Evolutionary conservation across 2,329 filamentous ascomycete genomes (phyloP).

Genomic region (Xylaria multiplex): DNA sequence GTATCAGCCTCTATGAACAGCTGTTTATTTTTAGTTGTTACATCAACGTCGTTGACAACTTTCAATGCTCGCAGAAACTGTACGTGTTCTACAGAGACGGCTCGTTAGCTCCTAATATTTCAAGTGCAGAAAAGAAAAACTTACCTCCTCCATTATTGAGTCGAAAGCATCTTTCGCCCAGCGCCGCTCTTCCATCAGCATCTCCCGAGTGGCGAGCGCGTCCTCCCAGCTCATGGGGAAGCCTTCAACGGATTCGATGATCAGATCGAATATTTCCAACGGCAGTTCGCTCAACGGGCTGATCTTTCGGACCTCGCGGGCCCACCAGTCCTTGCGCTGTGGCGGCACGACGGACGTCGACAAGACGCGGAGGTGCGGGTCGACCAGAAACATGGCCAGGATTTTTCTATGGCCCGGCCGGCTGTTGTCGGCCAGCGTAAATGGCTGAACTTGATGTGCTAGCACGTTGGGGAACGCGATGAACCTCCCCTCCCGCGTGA

Average conservation of each 20-base stretch:
- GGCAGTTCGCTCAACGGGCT: slow-evolving; percentile 50
- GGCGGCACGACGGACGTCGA: slow-evolving; percentile 56
- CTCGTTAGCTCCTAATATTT: not conserved
- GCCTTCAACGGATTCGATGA: slow-evolving; percentile 40
- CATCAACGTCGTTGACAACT: no score
- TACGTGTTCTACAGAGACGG: not conserved
- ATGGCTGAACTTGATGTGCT: slow-evolving; percentile 63
- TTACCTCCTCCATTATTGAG: slow-evolving; percentile 10
- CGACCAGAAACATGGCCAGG: slow-evolving; percentile 67
- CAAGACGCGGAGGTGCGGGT: slow-evolving; percentile 62
- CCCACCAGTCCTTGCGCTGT: slow-evolving; percentile 52
- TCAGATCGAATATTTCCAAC: slow-evolving; percentile 43
- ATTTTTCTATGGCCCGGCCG: slow-evolving; percentile 66
- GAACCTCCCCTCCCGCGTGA: slow-evolving; percentile 59
- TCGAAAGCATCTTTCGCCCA: slow-evolving; percentile 16
- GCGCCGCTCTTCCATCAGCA: slow-evolving; percentile 42
- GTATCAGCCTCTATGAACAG: no score
- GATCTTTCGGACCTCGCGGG: slow-evolving; percentile 32
- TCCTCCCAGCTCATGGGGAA: slow-evolving; percentile 45
- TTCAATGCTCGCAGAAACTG: slow-evolving; percentile 27
- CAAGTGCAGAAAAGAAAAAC: slow-evolving; percentile 3
- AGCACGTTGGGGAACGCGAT: slow-evolving; percentile 65
- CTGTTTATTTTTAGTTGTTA: no score
- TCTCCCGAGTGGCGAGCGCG: slow-evolving; percentile 36
- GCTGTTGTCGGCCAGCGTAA: slow-evolving; percentile 59